phyloP scores from a whole-genome alignment of 139 green algal species.

The Nannochloris sp. region DNA sequence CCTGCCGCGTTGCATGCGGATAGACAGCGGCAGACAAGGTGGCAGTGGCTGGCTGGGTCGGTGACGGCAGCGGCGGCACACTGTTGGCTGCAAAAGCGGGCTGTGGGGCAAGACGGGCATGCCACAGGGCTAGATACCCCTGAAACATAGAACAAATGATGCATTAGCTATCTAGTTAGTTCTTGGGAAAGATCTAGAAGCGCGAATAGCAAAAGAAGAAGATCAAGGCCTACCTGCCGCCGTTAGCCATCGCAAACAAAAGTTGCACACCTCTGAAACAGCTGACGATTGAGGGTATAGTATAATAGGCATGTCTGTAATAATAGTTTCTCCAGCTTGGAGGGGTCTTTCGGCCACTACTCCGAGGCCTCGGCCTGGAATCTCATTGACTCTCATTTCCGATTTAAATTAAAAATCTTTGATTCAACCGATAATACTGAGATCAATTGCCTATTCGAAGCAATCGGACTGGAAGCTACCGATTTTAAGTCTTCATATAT shows the following conservation, averaged over 20 bases:
- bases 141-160: too few species aligned
- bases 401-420: too few species aligned
- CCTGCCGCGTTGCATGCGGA: conserved; percentile 19
- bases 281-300: conserved; percentile 20
- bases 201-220: not conserved
- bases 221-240: conserved; percentile 2
- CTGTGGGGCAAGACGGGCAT: not conserved
- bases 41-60: conserved; percentile 27
- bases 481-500: not conserved
- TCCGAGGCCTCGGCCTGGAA: conserved; percentile 1
- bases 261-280: conserved; percentile 6
- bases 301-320: conserved; percentile 12
- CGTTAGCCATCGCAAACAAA: conserved; percentile 6
- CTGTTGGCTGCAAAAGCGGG: conserved; percentile 9
- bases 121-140: not conserved
- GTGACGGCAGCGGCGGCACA: conserved; percentile 12
- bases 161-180: not conserved
- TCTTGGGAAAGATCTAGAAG: not conserved
- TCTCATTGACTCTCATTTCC: not conserved
- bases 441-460: too few species aligned
- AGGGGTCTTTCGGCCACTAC: not conserved
- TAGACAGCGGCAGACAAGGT: conserved; percentile 13
- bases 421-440: too few species aligned
- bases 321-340: conserved; percentile 14
- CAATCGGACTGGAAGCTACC: not conserved